These are phyloP conservation scores for Raphanus raphanistrum DNA, from an alignment of 345 rosid species.

Conservation along the genomic window DNA sequence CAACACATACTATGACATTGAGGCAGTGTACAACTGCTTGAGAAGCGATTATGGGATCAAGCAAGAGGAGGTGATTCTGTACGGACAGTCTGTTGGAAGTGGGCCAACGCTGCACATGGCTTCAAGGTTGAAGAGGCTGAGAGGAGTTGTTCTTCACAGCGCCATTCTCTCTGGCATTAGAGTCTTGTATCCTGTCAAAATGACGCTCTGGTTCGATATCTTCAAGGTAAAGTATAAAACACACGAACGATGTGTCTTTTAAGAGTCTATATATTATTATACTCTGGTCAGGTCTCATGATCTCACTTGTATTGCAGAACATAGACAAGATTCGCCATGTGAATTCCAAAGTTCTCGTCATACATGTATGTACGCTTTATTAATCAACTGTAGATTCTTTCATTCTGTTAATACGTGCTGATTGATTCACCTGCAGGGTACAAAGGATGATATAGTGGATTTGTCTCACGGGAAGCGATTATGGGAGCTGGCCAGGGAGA, in stretches of 20 bases:
- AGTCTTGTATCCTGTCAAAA: constrained; percentile 85
- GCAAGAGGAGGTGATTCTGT: constrained; percentile 81
- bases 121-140: constrained; percentile 58
- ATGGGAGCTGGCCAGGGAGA: constrained; percentile 92
- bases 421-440: constrained; percentile 58
- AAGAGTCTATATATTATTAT: neutral
- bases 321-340: constrained; percentile 95
- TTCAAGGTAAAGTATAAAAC: constrained; percentile 56
- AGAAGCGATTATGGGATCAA: constrained; percentile 65
- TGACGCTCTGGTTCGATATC: constrained; percentile 96
- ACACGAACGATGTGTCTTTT: neutral
- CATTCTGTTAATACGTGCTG: neutral
- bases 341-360: constrained; percentile 81
- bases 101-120: constrained; percentile 94
- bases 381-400: neutral
- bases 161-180: constrained; percentile 96
- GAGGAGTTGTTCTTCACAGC: constrained; percentile 94
- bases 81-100: constrained; percentile 98
- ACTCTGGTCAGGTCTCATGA: neutral
- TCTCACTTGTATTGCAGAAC: constrained; percentile 57
- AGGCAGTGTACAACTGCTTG: constrained; percentile 81
- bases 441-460: constrained; percentile 84
- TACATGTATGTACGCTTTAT: constrained; percentile 68
- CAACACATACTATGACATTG: constrained; percentile 93
- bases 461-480: constrained; percentile 83